These are phyloP conservation scores for Lachancea waltii DNA, from an alignment of 805 yeast genomes.

Conservation along the genomic window DNA sequence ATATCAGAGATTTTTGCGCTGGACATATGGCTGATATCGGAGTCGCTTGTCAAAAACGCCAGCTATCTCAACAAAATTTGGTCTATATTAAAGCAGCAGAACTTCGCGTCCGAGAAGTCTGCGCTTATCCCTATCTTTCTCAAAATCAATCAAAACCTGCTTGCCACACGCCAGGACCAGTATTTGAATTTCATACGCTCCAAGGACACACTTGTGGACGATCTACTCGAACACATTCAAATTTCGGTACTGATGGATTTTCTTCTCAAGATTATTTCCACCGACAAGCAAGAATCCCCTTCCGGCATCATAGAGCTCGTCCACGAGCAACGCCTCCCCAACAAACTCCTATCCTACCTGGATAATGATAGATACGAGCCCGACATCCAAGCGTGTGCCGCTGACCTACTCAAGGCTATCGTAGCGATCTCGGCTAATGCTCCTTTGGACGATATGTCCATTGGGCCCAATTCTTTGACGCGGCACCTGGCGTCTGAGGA, in stretches of 20 bases:
- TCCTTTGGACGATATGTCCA: conserved; percentile 67
- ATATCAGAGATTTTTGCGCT: conserved; percentile 77
- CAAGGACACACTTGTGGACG: conserved; percentile 55
- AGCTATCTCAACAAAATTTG: conserved; percentile 63
- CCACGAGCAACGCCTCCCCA: conserved; percentile 65
- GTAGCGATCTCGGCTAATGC: conserved; percentile 93
- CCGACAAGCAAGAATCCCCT: conserved; percentile 83
- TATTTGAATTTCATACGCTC: conserved; percentile 33
- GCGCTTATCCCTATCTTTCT: conserved; percentile 76
- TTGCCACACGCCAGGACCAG: conserved; percentile 59
- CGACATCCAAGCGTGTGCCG: conserved; percentile 81
- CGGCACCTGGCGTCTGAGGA: conserved; percentile 74
- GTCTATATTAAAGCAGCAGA: conserved; percentile 60
- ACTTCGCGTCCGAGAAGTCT: conserved; percentile 54
- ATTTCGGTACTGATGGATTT: conserved; percentile 91
- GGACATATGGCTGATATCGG: conserved; percentile 89
- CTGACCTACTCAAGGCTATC: conserved; percentile 88
- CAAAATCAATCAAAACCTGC: conserved; percentile 79
- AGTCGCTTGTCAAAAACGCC: conserved; percentile 73
- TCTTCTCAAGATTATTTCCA: conserved; percentile 76
- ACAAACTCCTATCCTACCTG: conserved; percentile 60
- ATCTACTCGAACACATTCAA: conserved; percentile 68
- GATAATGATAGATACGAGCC: conserved; percentile 48
- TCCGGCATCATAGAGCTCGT: conserved; percentile 82
- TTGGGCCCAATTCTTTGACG: conserved; percentile 90